Evolutionary conservation across 805 yeast genomes (phyloP), one percentile per base, ranked within the genome.

Genomic region (Candida hispaniensis): DNA sequence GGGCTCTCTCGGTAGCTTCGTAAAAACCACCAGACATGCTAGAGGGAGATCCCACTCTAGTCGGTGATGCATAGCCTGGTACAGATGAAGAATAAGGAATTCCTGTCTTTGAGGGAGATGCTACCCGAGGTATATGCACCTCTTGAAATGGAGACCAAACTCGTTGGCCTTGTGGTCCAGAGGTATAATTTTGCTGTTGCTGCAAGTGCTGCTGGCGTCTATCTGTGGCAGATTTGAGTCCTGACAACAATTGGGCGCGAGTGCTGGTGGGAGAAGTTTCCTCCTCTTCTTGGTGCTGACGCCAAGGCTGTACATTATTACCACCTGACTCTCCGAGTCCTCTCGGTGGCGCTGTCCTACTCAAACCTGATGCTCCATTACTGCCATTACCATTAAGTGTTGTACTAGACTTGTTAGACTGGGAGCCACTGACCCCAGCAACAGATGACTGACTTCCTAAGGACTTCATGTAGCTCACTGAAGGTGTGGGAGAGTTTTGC

Each of bases 171-270:
- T 28, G 34, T 7, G 27, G 33, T n/a, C 35, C 22, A 12, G 23
- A 15, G 20, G 28, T 26, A 25, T 21, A 30, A 22, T 24, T 22
- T 11, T 27, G 38, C 27, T 38, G 40, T 20, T 35, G 34, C 40
- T 38, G 41, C 23, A 26, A 41, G 24, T 34, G 38, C 28, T 39
- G 44, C 8, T 44, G 44, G 6, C 53, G 40, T 3, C 53, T 30
- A 21, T 49, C 52, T 7, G 53, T 49, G 19, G 53, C 53, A n/a
- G 44, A 42, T 18, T 48, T 15, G 19, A 49, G 41, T 6, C 48
- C 53, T 2, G 50, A 47, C 11, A 49, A 44, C 6, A 49, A 39
- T n/a, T 49, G 48, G 5, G 52, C 50, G 25, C 53, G 24, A 1
- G 52, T 47, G 10, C 50, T 43, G 8, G 47, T 45, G 2, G 40